Evolutionary conservation across 345 rosid genomes (phyloP).

Genomic region (Lumnitzera racemosa): DNA sequence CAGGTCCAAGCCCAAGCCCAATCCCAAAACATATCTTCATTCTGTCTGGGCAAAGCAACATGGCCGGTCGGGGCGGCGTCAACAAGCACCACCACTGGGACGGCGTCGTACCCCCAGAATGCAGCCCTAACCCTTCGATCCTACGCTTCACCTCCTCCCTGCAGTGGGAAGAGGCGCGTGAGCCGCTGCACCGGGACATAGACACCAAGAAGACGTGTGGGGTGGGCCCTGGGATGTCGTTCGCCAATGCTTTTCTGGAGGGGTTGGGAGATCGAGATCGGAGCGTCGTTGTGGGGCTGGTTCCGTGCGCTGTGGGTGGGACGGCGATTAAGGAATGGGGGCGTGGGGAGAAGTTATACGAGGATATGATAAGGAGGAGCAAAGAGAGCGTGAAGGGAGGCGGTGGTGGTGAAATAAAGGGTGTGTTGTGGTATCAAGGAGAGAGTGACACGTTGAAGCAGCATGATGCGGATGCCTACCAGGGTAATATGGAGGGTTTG

Average conservation of each 20-base stretch:
- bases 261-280: not conserved
- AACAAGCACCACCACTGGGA: constrained; percentile 59
- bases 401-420: constrained; percentile 58
- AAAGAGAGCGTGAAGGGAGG: constrained; percentile 36
- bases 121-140: constrained; percentile 43
- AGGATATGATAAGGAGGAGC: constrained; percentile 61
- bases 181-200: constrained; percentile 79
- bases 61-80: constrained; percentile 89
- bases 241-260: constrained; percentile 48
- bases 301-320: constrained; percentile 87
- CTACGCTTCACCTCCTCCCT: constrained; percentile 56
- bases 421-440: constrained; percentile 87
- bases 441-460: constrained; percentile 61
- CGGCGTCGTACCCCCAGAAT: constrained; percentile 52
- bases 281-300: constrained; percentile 37
- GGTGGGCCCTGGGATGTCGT: constrained; percentile 86
- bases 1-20: not conserved
- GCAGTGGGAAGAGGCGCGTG: constrained; percentile 61
- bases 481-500: constrained; percentile 47
- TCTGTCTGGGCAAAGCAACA: constrained; percentile 93
- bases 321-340: constrained; percentile 82
- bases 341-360: constrained; percentile 61
- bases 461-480: constrained; percentile 57
- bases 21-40: constrained; percentile 48
- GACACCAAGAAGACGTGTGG: constrained; percentile 66